Evolutionary conservation across 2,329 filamentous ascomycete genomes (phyloP), one percentile per base, ranked within the genome.

Genomic region (Purpureocillium takamizusanense): DNA sequence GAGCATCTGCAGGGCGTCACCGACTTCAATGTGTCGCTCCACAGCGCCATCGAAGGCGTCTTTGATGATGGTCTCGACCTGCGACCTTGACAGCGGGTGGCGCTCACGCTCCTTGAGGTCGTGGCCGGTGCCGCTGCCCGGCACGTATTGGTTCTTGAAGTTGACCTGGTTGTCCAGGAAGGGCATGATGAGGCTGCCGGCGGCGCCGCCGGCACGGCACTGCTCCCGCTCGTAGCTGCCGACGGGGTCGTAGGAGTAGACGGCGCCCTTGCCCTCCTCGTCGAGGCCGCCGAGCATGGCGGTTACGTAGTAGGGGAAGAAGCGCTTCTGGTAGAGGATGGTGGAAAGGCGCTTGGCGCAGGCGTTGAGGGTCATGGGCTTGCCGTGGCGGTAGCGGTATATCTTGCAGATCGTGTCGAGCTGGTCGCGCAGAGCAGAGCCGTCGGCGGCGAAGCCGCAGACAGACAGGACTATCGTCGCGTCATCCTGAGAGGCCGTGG

Each of bases 91-190:
- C 55, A 97, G 67, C 37, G 86, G 84, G 54, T 80, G 70, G 43
- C 76, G 73, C 59, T 79, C 73, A 51, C 82, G 75, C 63, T 83
- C 76, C 67, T 84, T 67, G 52, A 95, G 68, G 38, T 81, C 82
- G 63, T 95, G 85, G 32, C 90, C 90, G 43, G 77, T 75, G 41
- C 87, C 88, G 52, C 85, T 90, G 34, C 83, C 86, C 10, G 90
- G 88, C 40, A 92, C 74, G 60, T 95, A 94, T 70, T 95, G 90
- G 63, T 98, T 98, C 77, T 95, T 98, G 74, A 90, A 90, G 70
- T 97, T 97, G 70, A 98, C 92, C 67, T 98, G 94, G 63, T 98
- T 98, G 65, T 98, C 92, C 56, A 98, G 68, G 74, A 98, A 98
- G 2, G 92, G 92, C 86, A 95, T 98, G 66, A 98, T 98, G 63